Percentiles rank a stretch among this genome's conserved stretches.
Evolutionary conservation across 2,329 filamentous ascomycete species (phyloP).

Genomic region (Arthrobotrys iridis): DNA sequence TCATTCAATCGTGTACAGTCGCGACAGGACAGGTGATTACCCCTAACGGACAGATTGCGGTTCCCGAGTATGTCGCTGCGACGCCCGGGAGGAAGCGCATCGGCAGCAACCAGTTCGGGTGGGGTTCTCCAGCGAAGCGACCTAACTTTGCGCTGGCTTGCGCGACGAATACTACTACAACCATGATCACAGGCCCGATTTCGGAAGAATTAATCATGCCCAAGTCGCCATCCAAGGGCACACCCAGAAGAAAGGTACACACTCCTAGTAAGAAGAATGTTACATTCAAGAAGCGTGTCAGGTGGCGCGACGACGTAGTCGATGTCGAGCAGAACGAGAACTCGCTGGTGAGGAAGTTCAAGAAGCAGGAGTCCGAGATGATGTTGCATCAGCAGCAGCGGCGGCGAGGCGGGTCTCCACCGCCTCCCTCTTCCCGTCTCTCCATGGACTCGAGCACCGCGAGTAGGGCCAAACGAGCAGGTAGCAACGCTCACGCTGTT

Average conservation of each 20-base stretch:
- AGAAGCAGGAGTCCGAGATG: constrained; percentile 71
- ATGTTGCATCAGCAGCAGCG: constrained; percentile 66
- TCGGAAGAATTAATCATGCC: constrained; percentile 63
- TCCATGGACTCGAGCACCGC: constrained; percentile 32
- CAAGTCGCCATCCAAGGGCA: constrained; percentile 52
- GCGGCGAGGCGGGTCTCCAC: constrained; percentile 32
- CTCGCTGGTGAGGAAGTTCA: constrained; percentile 90
- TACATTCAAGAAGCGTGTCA: constrained; percentile 75
- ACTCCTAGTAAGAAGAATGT: constrained; percentile 65
- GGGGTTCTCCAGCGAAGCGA: constrained; percentile 57
- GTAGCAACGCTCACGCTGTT: constrained; percentile 25
- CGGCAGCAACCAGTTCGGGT: constrained; percentile 37
- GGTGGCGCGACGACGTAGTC: constrained; percentile 92
- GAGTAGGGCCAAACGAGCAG: constrained; percentile 47
- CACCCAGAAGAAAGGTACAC: constrained; percentile 58
- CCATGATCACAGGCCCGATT: constrained; percentile 38
- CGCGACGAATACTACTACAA: neutral
- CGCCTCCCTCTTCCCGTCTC: constrained; percentile 27
- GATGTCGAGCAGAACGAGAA: constrained; percentile 67
- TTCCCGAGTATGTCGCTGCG: constrained; percentile 57
- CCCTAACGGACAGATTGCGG: constrained; percentile 75
- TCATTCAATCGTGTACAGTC: constrained; percentile 79
- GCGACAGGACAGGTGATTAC: constrained; percentile 87
- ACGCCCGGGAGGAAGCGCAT: constrained; percentile 56
- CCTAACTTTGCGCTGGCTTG: constrained; percentile 28